These are phyloP conservation scores for Globisporangium paroecandrum DNA, from an alignment of 352 stramenopile genomes.

Conservation along the genomic window DNA sequence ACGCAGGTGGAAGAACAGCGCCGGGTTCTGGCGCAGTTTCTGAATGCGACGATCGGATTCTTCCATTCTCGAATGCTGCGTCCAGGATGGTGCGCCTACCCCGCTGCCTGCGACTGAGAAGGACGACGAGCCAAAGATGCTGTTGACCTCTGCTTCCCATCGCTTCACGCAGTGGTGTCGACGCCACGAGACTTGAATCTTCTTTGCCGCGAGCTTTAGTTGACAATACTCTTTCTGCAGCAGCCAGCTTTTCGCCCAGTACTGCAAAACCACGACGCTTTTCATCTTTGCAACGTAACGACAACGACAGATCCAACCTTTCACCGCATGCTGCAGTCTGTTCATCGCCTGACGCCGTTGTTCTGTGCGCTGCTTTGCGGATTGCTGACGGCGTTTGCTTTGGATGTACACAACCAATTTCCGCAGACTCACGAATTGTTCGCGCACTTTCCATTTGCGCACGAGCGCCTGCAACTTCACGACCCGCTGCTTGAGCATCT, in stretches of 20 bases:
- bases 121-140: constrained; percentile 36
- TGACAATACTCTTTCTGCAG: constrained; percentile 41
- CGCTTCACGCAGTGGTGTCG: constrained; percentile 28
- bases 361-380: constrained; percentile 21
- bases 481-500: constrained; percentile 56
- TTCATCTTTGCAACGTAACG: constrained; percentile 35
- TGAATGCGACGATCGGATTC: constrained; percentile 63
- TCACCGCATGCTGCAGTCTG: constrained; percentile 46
- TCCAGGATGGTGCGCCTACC: constrained; percentile 23
- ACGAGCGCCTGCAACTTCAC: constrained; percentile 62
- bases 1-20: constrained; percentile 50
- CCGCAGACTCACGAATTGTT: constrained; percentile 27
- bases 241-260: constrained; percentile 52
- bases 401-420: constrained; percentile 36
- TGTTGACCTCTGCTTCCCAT: constrained; percentile 47
- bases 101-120: constrained; percentile 7
- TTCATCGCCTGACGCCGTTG: constrained; percentile 30
- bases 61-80: constrained; percentile 60
- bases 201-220: constrained; percentile 22
- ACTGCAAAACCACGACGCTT: constrained; percentile 38
- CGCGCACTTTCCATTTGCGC: constrained; percentile 38
- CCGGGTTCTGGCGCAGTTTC: constrained; percentile 41
- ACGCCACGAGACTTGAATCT: constrained; percentile 45
- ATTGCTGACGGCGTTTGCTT: constrained; percentile 38
- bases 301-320: constrained; percentile 43